These are phyloP conservation scores for Rhinocladiella mackenziei DNA, from an alignment of 2,329 filamentous ascomycete genomes.

Conservation along the genomic window DNA sequence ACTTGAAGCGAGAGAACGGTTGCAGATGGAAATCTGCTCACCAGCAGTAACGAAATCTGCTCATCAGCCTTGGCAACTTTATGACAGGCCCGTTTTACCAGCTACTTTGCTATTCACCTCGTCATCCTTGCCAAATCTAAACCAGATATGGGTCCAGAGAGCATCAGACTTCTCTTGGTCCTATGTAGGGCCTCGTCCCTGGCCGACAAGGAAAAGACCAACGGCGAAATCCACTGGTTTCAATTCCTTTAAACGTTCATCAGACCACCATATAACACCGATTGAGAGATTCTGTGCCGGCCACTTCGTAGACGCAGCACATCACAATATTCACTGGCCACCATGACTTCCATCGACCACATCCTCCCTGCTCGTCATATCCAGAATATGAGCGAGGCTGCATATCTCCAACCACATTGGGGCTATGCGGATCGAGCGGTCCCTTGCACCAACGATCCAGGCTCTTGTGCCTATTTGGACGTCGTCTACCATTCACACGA, in stretches of 20 bases:
- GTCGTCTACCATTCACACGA: conserved; percentile 54
- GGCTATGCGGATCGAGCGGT: conserved; percentile 53
- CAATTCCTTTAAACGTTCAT: too few relatives aligned
- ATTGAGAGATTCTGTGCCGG: too few relatives aligned
- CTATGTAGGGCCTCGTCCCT: too few relatives aligned
- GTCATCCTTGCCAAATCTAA: too few relatives aligned
- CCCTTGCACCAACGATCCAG: conserved; percentile 56
- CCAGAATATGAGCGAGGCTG: conserved; percentile 43
- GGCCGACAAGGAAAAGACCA: too few relatives aligned
- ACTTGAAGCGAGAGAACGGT: neutral
- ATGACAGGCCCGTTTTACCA: neutral
- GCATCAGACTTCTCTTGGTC: too few relatives aligned
- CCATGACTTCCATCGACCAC: conserved; percentile 7
- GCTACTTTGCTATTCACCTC: too few relatives aligned
- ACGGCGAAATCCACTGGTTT: too few relatives aligned
- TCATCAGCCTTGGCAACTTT: conserved; percentile 18
- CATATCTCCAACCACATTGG: conserved; percentile 49
- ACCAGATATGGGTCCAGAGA: too few relatives aligned
- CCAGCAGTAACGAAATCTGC: conserved; percentile 16
- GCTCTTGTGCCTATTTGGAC: conserved; percentile 55
- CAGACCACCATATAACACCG: too few relatives aligned
- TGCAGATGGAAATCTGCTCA: conserved; percentile 21
- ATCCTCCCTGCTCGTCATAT: conserved; percentile 36
- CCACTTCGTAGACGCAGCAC: neutral
- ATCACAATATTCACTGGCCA: neutral